Conservation (phyloP, 169 alveolate species). For the Condylostoma magnum region DNA sequence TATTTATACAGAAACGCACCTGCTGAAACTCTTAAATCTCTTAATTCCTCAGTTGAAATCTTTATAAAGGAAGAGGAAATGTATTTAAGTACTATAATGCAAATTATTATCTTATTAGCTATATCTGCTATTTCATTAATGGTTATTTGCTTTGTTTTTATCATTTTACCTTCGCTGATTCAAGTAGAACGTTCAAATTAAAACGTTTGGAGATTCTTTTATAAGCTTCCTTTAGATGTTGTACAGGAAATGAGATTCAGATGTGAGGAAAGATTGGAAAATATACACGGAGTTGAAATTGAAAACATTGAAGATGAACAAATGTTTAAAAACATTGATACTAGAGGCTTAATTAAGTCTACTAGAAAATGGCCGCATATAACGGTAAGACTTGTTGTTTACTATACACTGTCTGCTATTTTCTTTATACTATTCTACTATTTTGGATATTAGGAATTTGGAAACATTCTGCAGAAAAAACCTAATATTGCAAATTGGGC, state of each 20-base stretch:
- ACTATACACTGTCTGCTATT: constrained; percentile 4
- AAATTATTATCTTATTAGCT: constrained; percentile 14
- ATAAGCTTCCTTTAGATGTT: constrained; percentile 14
- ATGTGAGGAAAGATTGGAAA: constrained; percentile 28
- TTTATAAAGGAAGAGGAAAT: constrained; percentile 1
- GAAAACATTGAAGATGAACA: constrained; percentile 1
- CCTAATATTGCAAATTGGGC: constrained; percentile 16
- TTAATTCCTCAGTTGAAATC: constrained; percentile 1
- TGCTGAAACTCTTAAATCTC: constrained; percentile 6
- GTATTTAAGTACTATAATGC: not conserved
- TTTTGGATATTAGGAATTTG: constrained; percentile 21
- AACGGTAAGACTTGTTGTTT: not conserved
- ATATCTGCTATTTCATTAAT: constrained; percentile 8
- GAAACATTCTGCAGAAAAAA: not conserved
- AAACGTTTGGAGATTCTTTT: constrained; percentile 24
- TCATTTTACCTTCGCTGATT: constrained; percentile 23
- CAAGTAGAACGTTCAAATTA: constrained; percentile 13
- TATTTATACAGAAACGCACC: constrained; percentile 18
- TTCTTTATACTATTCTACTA: constrained; percentile 4
- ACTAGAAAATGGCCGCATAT: constrained; percentile 8
- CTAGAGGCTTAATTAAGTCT: not conserved
- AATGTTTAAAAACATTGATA: not conserved
- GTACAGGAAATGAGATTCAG: constrained; percentile 20
- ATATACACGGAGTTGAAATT: constrained; percentile 18
- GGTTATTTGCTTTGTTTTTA: constrained; percentile 17